Evolutionary conservation across 2,329 filamentous ascomycete species (phyloP).

Genomic region (Arthrobotrys sinensis): DNA sequence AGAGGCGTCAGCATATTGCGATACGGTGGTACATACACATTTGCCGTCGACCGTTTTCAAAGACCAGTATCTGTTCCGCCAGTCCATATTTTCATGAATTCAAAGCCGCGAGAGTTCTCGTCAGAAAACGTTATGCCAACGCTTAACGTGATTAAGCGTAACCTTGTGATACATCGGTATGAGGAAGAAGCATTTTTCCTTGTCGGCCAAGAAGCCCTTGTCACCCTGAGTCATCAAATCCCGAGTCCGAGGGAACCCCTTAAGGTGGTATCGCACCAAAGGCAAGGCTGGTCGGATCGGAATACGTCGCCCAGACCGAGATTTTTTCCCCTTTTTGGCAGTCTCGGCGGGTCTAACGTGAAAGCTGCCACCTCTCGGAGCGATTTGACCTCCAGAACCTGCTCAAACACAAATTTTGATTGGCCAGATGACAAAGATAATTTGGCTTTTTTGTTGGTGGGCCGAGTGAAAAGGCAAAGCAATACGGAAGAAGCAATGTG

Average conservation of each 20-base stretch:
- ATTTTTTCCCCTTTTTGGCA: slow-evolving; percentile 38
- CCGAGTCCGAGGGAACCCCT: slow-evolving; percentile 41
- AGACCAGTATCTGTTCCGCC: too few species aligned
- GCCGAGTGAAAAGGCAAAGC: slow-evolving; percentile 26
- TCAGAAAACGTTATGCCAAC: slow-evolving; percentile 30
- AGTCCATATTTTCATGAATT: not conserved
- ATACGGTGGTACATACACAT: too few species aligned
- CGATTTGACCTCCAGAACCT: slow-evolving; percentile 57
- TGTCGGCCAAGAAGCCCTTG: slow-evolving; percentile 30
- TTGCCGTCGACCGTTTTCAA: too few species aligned
- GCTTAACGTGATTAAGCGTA: not conserved
- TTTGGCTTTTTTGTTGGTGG: slow-evolving; percentile 43
- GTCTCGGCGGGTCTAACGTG: slow-evolving; percentile 11
- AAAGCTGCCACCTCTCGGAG: slow-evolving; percentile 48
- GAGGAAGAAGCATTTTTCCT: slow-evolving; percentile 32
- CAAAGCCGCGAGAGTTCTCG: not conserved
- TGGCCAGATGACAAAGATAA: slow-evolving; percentile 40
- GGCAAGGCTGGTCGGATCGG: slow-evolving; percentile 47
- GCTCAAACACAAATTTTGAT: slow-evolving; percentile 2
- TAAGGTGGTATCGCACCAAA: not conserved
- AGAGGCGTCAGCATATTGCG: slow-evolving; percentile 5
- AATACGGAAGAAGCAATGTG: slow-evolving; percentile 43
- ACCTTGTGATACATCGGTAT: slow-evolving; percentile 15
- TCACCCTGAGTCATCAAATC: slow-evolving; percentile 61
- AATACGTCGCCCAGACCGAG: slow-evolving; percentile 49